Percentiles rank a stretch among this genome's conserved stretches.
Conservation (phyloP, 495 filamentous ascomycete genomes). For the Cryomyces minteri region DNA sequence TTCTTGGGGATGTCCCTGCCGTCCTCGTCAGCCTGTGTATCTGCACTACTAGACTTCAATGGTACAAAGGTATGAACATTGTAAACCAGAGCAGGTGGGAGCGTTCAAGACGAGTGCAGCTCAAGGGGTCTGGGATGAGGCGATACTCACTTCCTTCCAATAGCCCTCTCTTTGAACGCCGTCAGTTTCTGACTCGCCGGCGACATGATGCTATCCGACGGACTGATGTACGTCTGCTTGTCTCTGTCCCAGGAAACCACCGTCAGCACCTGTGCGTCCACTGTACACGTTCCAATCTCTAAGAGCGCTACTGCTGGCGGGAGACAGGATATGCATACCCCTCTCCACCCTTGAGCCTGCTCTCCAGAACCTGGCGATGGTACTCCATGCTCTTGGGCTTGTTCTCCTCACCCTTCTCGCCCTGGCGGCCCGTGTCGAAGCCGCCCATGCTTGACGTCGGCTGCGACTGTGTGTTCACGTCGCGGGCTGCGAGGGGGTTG, state of each 20-base stretch:
- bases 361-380: conserved; percentile 59
- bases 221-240: conserved; percentile 63
- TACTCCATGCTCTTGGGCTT: conserved; percentile 54
- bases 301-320: conserved; percentile 7
- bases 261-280: neutral
- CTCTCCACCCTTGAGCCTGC: conserved; percentile 33
- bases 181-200: conserved; percentile 83
- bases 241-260: conserved; percentile 15
- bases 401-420: conserved; percentile 9
- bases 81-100: too few species aligned
- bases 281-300: neutral
- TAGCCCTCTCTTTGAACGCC: conserved; percentile 43
- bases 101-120: too few species aligned
- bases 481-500: conserved; percentile 35
- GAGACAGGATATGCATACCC: too few species aligned
- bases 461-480: conserved; percentile 33
- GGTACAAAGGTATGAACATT: too few species aligned
- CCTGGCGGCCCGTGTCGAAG: conserved; percentile 1
- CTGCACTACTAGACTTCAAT: too few species aligned
- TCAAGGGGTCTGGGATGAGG: too few species aligned
- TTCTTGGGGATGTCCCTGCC: too few species aligned
- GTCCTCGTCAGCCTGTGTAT: too few species aligned
- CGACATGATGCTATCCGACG: conserved; percentile 81
- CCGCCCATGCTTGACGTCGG: neutral
- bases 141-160: too few species aligned